Conservation (phyloP, 2,329 filamentous ascomycete species). For the Apiospora kogelbergensis region DNA sequence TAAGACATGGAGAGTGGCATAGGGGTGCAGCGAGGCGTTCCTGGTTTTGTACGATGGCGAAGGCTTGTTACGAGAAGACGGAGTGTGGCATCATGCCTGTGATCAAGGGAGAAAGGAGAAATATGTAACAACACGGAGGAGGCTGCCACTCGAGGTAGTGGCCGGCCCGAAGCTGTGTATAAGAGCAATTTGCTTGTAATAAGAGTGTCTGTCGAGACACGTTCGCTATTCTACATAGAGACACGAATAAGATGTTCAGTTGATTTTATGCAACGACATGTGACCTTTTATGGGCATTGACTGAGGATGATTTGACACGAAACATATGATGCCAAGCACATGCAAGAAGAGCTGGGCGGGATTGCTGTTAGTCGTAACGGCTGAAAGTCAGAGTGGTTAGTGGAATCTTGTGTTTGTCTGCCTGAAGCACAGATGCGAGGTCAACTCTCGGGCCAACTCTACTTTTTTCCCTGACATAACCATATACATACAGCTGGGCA, state of each 20-base stretch:
- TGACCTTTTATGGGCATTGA: background rate
- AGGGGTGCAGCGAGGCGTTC: background rate
- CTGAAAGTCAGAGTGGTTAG: background rate
- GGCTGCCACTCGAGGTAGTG: background rate
- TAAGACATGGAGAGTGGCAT: background rate
- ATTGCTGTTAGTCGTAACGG: background rate
- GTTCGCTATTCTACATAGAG: background rate
- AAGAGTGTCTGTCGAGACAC: background rate
- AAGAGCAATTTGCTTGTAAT: background rate
- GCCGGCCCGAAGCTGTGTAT: background rate
- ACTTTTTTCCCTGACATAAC: background rate
- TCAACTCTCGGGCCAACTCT: background rate
- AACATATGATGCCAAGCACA: background rate
- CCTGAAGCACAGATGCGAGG: background rate
- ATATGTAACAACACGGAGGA: background rate
- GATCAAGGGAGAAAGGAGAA: background rate
- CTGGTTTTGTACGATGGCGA: background rate
- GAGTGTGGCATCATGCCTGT: background rate
- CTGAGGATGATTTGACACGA: no score
- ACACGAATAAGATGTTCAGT: background rate
- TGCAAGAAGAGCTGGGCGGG: background rate
- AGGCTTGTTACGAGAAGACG: background rate
- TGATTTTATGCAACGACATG: background rate
- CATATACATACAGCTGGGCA: background rate
- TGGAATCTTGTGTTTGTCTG: background rate